Percentiles rank a stretch among this genome's conserved stretches.
These are phyloP conservation scores for Sugiyamaella japonica DNA, from an alignment of 1,139 yeast genomes.

Conservation along the genomic window DNA sequence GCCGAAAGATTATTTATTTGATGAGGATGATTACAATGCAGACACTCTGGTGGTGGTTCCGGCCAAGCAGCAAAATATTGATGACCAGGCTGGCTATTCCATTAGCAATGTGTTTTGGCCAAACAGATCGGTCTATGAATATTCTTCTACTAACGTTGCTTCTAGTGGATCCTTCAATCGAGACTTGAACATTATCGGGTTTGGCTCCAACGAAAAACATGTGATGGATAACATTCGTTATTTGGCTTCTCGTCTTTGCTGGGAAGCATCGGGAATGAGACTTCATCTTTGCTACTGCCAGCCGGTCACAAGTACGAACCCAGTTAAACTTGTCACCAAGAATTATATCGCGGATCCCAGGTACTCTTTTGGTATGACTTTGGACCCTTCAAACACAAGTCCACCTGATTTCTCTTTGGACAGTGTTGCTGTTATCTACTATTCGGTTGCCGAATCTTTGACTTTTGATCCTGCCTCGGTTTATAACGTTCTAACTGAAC, in stretches of 20 bases:
- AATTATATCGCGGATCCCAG: slow-evolving; percentile 16
- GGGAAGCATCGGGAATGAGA: slow-evolving; percentile 10
- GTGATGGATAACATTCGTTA: slow-evolving; percentile 16
- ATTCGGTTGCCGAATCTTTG: slow-evolving; percentile 3
- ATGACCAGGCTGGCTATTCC: neutral
- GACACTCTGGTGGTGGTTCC: slow-evolving; percentile 7
- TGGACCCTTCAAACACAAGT: slow-evolving; percentile 14
- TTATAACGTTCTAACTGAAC: slow-evolving; percentile 14
- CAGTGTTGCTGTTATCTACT: slow-evolving; percentile 17
- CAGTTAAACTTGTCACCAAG: slow-evolving; percentile 7
- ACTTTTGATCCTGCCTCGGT: slow-evolving; percentile 16
- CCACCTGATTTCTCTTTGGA: slow-evolving; percentile 12
- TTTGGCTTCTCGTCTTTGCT: slow-evolving; percentile 14
- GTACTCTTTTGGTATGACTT: slow-evolving; percentile 17
- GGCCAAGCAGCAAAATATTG: neutral
- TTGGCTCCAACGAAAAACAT: slow-evolving; percentile 15
- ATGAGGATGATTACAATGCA: neutral
- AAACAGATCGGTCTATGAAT: neutral
- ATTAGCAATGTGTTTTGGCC: slow-evolving; percentile 1
- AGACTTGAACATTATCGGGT: slow-evolving; percentile 18
- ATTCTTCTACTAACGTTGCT: neutral
- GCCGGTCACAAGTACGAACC: neutral
- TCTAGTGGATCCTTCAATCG: neutral
- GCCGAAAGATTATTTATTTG: neutral
- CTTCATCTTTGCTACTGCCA: slow-evolving; percentile 18